phyloP scores from a whole-genome alignment of 139 green algal genomes.

The Cymbomonas tetramitiformis region DNA sequence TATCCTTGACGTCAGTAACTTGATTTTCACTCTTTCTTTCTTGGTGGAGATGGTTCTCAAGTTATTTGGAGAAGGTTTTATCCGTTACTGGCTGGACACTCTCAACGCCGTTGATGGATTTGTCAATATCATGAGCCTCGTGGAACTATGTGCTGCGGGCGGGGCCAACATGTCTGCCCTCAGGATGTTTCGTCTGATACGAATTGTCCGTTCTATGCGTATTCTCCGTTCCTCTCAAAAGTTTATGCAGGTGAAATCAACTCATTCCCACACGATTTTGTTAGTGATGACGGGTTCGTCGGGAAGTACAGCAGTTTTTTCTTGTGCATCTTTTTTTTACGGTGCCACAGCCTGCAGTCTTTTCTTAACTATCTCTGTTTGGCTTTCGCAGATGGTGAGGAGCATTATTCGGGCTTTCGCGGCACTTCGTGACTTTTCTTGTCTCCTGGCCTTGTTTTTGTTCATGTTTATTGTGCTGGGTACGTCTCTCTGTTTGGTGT shows the following conservation, averaged over 20 bases:
- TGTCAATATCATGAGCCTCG: constrained; percentile 15
- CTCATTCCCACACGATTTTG: too few relatives aligned
- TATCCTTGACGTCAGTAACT: constrained; percentile 9
- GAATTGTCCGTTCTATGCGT: constrained; percentile 7
- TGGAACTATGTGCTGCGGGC: neutral
- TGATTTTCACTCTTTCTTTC: constrained; percentile 18
- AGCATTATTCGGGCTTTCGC: neutral
- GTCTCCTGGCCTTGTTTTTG: constrained; percentile 7
- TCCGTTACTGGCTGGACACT: constrained; percentile 12
- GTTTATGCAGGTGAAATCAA: too few relatives aligned
- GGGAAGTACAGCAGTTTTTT: too few relatives aligned
- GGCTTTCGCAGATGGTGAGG: neutral
- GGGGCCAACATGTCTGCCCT: constrained; percentile 2
- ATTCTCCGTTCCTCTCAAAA: neutral
- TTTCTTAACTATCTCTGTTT: too few relatives aligned
- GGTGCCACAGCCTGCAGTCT: too few relatives aligned
- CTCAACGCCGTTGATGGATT: constrained; percentile 23
- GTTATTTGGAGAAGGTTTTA: constrained; percentile 8
- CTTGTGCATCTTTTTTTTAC: too few relatives aligned
- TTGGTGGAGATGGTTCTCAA: constrained; percentile 24
- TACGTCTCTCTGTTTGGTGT: too few relatives aligned
- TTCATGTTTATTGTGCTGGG: constrained; percentile 21
- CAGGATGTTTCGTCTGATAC: constrained; percentile 16
- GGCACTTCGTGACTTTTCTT: neutral
- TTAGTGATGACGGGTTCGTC: too few relatives aligned